Conservation (phyloP, 129 eudicot species). For the Smallanthus sonchifolius region DNA sequence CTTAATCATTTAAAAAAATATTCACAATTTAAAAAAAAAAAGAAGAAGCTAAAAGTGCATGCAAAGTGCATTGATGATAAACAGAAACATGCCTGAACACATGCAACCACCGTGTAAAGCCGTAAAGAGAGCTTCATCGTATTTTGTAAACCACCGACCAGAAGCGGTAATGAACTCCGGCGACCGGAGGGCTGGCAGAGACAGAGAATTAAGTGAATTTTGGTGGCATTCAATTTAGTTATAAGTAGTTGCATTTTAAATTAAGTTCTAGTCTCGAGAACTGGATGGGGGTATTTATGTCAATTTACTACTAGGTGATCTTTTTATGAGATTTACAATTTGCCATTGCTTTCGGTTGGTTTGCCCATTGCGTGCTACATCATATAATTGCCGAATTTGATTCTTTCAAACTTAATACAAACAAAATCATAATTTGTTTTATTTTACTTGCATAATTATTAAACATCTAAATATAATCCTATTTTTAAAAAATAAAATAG, state of each 20-base stretch:
- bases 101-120: conserved; percentile 10
- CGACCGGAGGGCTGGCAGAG: conserved; percentile 9
- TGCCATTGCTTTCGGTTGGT: conserved; percentile 51
- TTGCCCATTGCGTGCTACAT: background rate
- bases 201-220: background rate
- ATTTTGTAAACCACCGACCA: background rate
- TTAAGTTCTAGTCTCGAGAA: background rate
- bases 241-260: background rate
- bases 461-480: too few species aligned
- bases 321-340: conserved; percentile 1
- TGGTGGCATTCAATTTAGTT: conserved; percentile 19
- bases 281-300: conserved; percentile 6
- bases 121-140: background rate
- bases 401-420: too few species aligned
- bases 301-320: background rate
- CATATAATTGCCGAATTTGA: background rate
- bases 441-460: too few species aligned
- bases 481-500: too few species aligned
- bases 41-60: background rate
- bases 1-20: background rate
- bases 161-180: conserved; percentile 21
- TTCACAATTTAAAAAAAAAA: background rate
- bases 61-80: background rate
- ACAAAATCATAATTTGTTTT: too few species aligned
- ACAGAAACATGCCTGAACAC: conserved; percentile 29